Evolutionary conservation across 2,329 filamentous ascomycete genomes (phyloP).

Genomic region (Fusarium temperatum): DNA sequence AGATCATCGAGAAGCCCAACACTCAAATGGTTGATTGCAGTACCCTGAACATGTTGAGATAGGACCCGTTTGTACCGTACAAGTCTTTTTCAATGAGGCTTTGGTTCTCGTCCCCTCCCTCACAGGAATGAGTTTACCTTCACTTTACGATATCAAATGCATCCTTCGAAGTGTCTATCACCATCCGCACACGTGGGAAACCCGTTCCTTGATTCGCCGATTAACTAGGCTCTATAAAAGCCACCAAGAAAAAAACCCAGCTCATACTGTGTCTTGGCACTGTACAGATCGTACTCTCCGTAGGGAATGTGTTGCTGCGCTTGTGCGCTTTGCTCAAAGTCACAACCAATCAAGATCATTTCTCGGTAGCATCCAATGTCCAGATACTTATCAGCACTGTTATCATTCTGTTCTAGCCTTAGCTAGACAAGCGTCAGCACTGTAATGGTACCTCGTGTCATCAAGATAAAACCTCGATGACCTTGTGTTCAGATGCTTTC

Average conservation of each 20-base stretch:
- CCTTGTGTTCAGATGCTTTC: not conserved
- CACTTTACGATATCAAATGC: not conserved
- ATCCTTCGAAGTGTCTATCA: conserved; percentile 10
- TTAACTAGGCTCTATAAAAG: conserved; percentile 25
- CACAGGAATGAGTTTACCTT: not conserved
- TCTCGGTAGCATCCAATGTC: conserved; percentile 26
- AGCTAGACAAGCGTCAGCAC: conserved; percentile 9
- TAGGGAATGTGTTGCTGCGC: conserved; percentile 20
- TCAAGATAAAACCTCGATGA: not conserved
- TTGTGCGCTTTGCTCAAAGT: conserved; percentile 19
- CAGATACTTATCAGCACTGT: conserved; percentile 34
- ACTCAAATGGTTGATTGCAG: not conserved
- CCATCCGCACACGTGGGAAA: conserved; percentile 36
- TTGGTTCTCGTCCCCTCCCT: not conserved
- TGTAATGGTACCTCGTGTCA: conserved; percentile 1
- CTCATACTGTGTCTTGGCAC: conserved; percentile 26
- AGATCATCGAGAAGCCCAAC: not conserved
- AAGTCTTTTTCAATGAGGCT: not conserved
- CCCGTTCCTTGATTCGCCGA: conserved; percentile 32
- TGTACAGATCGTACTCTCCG: conserved; percentile 14
- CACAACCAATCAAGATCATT: conserved; percentile 24
- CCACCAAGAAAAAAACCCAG: conserved; percentile 19
- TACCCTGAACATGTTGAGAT: not conserved
- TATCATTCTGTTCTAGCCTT: conserved; percentile 13
- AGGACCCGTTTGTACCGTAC: not conserved